Evolutionary conservation across 2,329 filamentous ascomycete species (phyloP).

Genomic region (Furcasterigmium furcatum): DNA sequence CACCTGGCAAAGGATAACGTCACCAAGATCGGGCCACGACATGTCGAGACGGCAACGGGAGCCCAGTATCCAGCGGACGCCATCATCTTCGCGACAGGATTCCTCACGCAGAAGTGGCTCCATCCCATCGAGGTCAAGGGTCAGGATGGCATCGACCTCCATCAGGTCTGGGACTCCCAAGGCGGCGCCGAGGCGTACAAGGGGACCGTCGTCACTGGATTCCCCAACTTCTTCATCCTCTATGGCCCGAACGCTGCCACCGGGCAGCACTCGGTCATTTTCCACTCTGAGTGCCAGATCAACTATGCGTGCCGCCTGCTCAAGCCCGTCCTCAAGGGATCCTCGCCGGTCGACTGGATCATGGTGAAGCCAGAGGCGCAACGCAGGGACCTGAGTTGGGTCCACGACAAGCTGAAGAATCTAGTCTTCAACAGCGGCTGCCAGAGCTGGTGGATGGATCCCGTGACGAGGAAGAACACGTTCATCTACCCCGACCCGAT

Average conservation of each 20-base stretch:
- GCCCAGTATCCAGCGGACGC: conserved; percentile 1
- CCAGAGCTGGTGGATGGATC: conserved; percentile 5
- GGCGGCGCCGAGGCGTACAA: conserved; percentile 4
- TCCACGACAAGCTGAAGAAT: conserved; percentile 2
- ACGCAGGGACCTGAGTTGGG: conserved; percentile 1
- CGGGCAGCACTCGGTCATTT: conserved; percentile 3
- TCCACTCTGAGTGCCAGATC: conserved; percentile 6
- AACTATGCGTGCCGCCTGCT: conserved; percentile 3
- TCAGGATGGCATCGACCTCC: background rate
- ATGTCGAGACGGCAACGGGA: background rate
- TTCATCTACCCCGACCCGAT: conserved; percentile 6
- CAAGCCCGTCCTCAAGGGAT: conserved; percentile 14
- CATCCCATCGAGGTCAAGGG: conserved; percentile 2
- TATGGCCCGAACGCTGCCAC: conserved; percentile 5
- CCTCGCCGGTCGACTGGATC: background rate
- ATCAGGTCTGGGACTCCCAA: conserved; percentile 1
- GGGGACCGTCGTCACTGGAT: conserved; percentile 3
- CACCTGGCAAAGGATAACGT: conserved; percentile 1
- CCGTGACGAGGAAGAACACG: conserved; percentile 3
- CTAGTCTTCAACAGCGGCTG: conserved; percentile 4
- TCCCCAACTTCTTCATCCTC: conserved; percentile 5
- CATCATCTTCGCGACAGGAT: conserved; percentile 2
- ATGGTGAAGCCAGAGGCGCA: conserved; percentile 3
- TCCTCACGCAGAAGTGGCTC: conserved; percentile 3
- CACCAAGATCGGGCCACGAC: background rate